Evolutionary conservation across 2,329 filamentous ascomycete genomes (phyloP).

Genomic region (Didymella glomerata): DNA sequence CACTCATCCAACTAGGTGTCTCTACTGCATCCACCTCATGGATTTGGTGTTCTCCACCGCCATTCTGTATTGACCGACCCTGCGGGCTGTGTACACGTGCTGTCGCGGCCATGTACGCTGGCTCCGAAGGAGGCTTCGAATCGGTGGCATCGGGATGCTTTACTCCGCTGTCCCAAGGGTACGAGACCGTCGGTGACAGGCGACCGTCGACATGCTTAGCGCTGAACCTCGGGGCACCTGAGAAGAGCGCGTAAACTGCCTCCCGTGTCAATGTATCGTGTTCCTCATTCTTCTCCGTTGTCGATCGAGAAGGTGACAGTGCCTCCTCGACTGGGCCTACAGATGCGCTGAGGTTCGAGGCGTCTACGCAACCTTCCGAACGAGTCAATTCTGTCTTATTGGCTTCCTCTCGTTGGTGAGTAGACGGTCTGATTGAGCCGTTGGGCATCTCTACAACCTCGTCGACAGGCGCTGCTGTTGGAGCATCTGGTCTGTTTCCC

Average conservation of each 20-base stretch:
- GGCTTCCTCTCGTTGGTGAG: neutral
- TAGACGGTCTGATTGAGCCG: neutral
- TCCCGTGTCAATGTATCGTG: slow-evolving; percentile 51
- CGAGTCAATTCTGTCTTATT: neutral
- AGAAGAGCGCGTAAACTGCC: slow-evolving; percentile 75
- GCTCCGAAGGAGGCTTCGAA: slow-evolving; percentile 41
- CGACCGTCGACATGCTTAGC: slow-evolving; percentile 67
- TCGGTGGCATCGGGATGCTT: slow-evolving; percentile 71
- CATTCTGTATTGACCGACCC: slow-evolving; percentile 24
- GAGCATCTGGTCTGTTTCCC: neutral
- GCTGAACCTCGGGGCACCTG: slow-evolving; percentile 77
- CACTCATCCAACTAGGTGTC: slow-evolving; percentile 75
- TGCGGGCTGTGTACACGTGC: slow-evolving; percentile 33
- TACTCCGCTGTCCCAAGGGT: slow-evolving; percentile 70
- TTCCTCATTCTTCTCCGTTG: slow-evolving; percentile 26
- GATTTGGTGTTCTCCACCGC: slow-evolving; percentile 31
- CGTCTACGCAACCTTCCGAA: neutral
- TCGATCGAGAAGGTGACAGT: slow-evolving; percentile 24
- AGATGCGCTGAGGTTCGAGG: neutral
- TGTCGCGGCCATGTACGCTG: slow-evolving; percentile 50
- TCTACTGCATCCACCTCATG: slow-evolving; percentile 56
- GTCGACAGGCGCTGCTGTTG: slow-evolving; percentile 6
- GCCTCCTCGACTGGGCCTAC: slow-evolving; percentile 22
- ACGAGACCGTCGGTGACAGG: slow-evolving; percentile 70
- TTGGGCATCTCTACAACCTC: neutral